Conservation (phyloP, 176 grass and related monocot species). For the Carex scoparia region DNA sequence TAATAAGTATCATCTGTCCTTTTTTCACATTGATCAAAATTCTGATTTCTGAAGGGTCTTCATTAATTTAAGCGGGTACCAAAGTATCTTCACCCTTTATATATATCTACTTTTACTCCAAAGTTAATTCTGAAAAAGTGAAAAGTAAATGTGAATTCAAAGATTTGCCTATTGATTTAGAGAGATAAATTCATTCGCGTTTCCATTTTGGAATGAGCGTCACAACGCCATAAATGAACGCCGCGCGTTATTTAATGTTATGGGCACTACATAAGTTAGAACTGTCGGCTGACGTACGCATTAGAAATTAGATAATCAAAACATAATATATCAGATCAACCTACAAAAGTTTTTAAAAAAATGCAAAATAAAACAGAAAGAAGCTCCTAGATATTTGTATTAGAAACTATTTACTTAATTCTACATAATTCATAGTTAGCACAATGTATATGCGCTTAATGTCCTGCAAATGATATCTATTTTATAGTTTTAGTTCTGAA, state of each 20-base stretch:
- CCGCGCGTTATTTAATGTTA: background rate
- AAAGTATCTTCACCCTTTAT: background rate
- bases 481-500: too few relatives aligned
- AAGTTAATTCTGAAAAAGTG: background rate
- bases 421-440: background rate
- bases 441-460: too few relatives aligned
- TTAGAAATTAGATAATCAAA: background rate
- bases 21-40: background rate
- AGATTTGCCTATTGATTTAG: too few relatives aligned
- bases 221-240: background rate
- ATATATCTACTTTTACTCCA: background rate
- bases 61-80: background rate
- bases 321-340: background rate
- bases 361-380: background rate
- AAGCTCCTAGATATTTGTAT: background rate
- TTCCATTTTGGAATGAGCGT: slow-evolving; percentile 10
- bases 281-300: background rate
- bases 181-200: slow-evolving; percentile 20
- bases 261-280: background rate
- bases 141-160: slow-evolving; percentile 4
- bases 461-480: too few relatives aligned
- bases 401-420: background rate
- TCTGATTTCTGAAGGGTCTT: background rate
- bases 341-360: background rate
- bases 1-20: background rate